phyloP scores from a whole-genome alignment of 2,329 filamentous ascomycete genomes.

The Malbranchea zuffiana region DNA sequence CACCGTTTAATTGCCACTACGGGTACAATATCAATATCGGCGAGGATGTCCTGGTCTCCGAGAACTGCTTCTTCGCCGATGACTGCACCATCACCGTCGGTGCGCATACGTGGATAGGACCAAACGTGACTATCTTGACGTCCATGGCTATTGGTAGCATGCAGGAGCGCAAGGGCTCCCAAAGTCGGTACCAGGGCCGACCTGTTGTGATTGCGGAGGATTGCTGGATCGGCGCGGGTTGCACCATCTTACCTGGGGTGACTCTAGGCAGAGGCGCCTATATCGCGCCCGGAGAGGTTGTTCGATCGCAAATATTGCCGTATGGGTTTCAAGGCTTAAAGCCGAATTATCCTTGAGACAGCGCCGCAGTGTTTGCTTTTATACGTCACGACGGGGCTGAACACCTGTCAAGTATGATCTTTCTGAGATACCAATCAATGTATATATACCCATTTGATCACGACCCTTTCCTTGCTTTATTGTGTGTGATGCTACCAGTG shows the following conservation, averaged over 20 bases:
- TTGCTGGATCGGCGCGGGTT: constrained; percentile 53
- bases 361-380: too few species aligned
- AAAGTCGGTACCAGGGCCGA: constrained; percentile 59
- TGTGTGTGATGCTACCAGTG: too few species aligned
- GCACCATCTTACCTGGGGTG: constrained; percentile 45
- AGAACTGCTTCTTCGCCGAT: constrained; percentile 77
- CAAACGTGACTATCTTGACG: constrained; percentile 77
- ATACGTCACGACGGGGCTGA: too few species aligned
- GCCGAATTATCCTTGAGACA: constrained; percentile 27
- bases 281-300: constrained; percentile 36
- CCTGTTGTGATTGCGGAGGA: constrained; percentile 66
- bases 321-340: constrained; percentile 35
- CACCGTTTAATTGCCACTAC: constrained; percentile 86
- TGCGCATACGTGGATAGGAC: constrained; percentile 56
- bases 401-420: too few species aligned
- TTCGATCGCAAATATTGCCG: constrained; percentile 33
- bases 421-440: too few species aligned
- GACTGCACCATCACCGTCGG: constrained; percentile 76
- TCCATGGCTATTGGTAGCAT: constrained; percentile 62
- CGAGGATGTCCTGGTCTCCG: constrained; percentile 70
- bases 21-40: constrained; percentile 90
- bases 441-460: too few species aligned
- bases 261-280: constrained; percentile 33
- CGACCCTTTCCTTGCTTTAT: too few species aligned
- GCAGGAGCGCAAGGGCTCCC: constrained; percentile 60